These are phyloP conservation scores for Fusarium torreyae DNA, from an alignment of 2,329 filamentous ascomycete genomes.

Conservation along the genomic window DNA sequence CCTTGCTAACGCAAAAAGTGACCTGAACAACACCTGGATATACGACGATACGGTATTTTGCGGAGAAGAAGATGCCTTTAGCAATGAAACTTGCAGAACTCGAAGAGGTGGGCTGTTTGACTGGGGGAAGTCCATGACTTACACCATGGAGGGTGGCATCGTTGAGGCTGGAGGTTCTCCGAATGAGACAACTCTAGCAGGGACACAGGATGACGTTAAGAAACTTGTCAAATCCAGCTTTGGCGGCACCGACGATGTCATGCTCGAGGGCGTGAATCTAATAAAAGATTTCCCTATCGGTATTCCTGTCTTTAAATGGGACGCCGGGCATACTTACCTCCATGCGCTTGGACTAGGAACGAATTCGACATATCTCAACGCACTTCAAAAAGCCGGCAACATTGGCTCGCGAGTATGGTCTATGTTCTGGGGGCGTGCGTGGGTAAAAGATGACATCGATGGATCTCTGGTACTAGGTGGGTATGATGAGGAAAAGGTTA, in stretches of 20 bases:
- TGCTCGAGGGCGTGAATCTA: constrained; percentile 4
- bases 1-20: constrained; percentile 40
- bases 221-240: constrained; percentile 44
- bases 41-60: constrained; percentile 52
- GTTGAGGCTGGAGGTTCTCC: constrained; percentile 40
- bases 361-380: constrained; percentile 53
- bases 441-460: constrained; percentile 47
- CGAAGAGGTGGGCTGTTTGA: constrained; percentile 43
- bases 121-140: constrained; percentile 36
- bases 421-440: constrained; percentile 56
- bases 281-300: constrained; percentile 45
- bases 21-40: constrained; percentile 56
- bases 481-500: constrained; percentile 53
- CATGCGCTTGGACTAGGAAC: constrained; percentile 51
- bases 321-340: constrained; percentile 48
- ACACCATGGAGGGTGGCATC: constrained; percentile 27
- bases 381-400: constrained; percentile 38
- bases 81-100: constrained; percentile 49
- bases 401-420: constrained; percentile 54
- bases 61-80: constrained; percentile 48
- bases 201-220: constrained; percentile 41
- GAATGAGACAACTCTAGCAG: constrained; percentile 29
- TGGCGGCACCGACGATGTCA: constrained; percentile 43
- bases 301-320: constrained; percentile 49
- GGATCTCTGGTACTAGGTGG: constrained; percentile 54